phyloP scores from a whole-genome alignment of 2,329 filamentous ascomycete genomes.

The Calonectria pteridis region DNA sequence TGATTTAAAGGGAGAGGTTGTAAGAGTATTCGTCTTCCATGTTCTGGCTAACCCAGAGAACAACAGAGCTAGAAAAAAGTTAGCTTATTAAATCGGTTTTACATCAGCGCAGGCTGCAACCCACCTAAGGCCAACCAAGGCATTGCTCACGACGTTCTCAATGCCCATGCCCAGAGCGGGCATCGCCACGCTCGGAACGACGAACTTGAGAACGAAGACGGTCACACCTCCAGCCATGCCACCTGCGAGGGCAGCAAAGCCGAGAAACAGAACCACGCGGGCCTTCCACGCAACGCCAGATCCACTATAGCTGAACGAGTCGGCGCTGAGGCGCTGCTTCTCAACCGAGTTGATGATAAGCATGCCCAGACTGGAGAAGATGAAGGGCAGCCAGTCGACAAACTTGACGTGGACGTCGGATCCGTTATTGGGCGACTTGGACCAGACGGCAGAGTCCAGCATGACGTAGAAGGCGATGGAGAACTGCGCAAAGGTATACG shows the following conservation, averaged over 20 bases:
- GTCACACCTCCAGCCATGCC: slow-evolving; percentile 79
- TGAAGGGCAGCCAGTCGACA: slow-evolving; percentile 77
- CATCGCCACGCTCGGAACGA: slow-evolving; percentile 68
- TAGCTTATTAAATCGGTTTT: slow-evolving; percentile 21
- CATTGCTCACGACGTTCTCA: slow-evolving; percentile 76
- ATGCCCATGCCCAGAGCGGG: slow-evolving; percentile 74
- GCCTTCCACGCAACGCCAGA: slow-evolving; percentile 77
- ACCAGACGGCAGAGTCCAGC: slow-evolving; percentile 77
- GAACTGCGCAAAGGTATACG: slow-evolving; percentile 57
- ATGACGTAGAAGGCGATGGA: slow-evolving; percentile 77
- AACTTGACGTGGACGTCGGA: slow-evolving; percentile 73
- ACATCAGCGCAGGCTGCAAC: slow-evolving; percentile 35
- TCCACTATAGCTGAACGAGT: slow-evolving; percentile 73
- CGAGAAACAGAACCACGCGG: slow-evolving; percentile 75
- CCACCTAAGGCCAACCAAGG: slow-evolving; percentile 70
- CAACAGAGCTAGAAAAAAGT: slow-evolving; percentile 63
- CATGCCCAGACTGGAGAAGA: slow-evolving; percentile 77
- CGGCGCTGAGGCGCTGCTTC: slow-evolving; percentile 73
- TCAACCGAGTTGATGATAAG: slow-evolving; percentile 79
- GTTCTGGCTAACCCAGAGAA: slow-evolving; percentile 78
- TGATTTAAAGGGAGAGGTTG: slow-evolving; percentile 69
- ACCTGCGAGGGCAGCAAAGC: slow-evolving; percentile 74
- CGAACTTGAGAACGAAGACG: slow-evolving; percentile 75
- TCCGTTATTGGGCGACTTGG: slow-evolving; percentile 70
- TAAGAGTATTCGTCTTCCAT: slow-evolving; percentile 81